Conservation (phyloP, 495 filamentous ascomycete species). For the Lasiosphaeria ovina region DNA sequence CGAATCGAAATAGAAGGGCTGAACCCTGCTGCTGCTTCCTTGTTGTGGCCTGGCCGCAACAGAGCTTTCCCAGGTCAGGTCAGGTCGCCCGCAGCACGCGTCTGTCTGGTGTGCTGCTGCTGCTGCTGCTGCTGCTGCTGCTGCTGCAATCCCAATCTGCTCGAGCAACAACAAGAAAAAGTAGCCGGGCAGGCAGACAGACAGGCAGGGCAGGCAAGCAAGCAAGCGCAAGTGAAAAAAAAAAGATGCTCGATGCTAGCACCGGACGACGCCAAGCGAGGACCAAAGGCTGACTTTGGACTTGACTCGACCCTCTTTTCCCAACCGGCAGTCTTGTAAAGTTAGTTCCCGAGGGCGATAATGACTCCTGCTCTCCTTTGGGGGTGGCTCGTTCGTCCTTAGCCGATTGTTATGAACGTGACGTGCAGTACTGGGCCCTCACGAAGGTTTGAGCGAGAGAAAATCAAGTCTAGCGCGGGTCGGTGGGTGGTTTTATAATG, state of each 20-base stretch:
- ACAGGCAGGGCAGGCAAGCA: neutral
- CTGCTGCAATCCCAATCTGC: neutral
- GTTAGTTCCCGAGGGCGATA: conserved; percentile 8
- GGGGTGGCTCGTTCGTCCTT: conserved; percentile 10
- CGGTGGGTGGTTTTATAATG: conserved; percentile 31
- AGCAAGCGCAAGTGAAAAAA: too few species aligned
- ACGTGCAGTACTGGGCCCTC: conserved; percentile 23
- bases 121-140: too few species aligned
- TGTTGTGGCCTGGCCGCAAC: conserved; percentile 7
- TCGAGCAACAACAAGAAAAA: neutral
- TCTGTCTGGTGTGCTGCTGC: too few species aligned
- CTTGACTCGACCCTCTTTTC: neutral
- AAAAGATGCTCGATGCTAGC: conserved; percentile 7
- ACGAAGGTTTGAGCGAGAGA: conserved; percentile 27
- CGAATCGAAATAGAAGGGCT: conserved; percentile 17
- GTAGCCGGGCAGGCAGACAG: neutral
- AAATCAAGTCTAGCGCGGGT: conserved; percentile 37
- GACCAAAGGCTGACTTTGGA: too few species aligned
- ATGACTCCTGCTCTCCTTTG: conserved; percentile 13
- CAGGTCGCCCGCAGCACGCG: too few species aligned
- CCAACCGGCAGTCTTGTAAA: conserved; percentile 16
- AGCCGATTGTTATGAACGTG: conserved; percentile 29
- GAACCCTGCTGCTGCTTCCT: conserved; percentile 12
- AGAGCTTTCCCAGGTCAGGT: too few species aligned
- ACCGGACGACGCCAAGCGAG: too few species aligned